Evolutionary conservation across 345 rosid genomes (phyloP).

Genomic region (Eutrema yunnanense): DNA sequence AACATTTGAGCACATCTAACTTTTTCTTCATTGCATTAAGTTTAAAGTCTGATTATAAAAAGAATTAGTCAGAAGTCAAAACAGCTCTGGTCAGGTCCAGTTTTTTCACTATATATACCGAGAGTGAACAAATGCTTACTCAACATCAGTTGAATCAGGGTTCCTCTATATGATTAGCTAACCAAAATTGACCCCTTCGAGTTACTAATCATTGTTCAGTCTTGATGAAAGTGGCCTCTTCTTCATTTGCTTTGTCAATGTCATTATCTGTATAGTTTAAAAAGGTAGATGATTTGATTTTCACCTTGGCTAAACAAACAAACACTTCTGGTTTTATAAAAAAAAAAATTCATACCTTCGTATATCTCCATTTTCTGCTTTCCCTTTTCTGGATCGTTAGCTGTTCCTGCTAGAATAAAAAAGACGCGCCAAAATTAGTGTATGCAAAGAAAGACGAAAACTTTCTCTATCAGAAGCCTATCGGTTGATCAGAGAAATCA

Average conservation of each 20-base stretch:
- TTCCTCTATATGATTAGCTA: slow-evolving; percentile 4
- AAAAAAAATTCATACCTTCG: neutral
- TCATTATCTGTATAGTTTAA: slow-evolving; percentile 25
- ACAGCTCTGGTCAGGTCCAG: slow-evolving; percentile 9
- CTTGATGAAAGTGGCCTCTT: slow-evolving; percentile 40
- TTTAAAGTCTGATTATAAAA: neutral
- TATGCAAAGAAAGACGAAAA: neutral
- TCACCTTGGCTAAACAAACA: neutral
- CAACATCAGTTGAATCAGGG: slow-evolving; percentile 6
- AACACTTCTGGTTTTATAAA: neutral
- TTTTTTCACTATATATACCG: slow-evolving; percentile 1
- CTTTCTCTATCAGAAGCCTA: neutral
- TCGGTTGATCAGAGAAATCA: too few relatives aligned
- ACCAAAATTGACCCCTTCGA: slow-evolving; percentile 37
- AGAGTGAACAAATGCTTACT: slow-evolving; percentile 17
- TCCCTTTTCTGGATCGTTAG: slow-evolving; percentile 10
- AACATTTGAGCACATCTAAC: neutral
- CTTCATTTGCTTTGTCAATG: slow-evolving; percentile 28
- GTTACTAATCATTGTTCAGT: slow-evolving; percentile 31
- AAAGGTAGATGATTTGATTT: neutral
- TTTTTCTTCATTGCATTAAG: slow-evolving; percentile 7
- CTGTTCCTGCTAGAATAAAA: slow-evolving; percentile 12
- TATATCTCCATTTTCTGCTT: slow-evolving; percentile 16
- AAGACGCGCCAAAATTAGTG: neutral
- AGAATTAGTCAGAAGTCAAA: neutral